These are phyloP conservation scores for Colletotrichum eleusines DNA, from an alignment of 2,329 filamentous ascomycete genomes.

Conservation along the genomic window DNA sequence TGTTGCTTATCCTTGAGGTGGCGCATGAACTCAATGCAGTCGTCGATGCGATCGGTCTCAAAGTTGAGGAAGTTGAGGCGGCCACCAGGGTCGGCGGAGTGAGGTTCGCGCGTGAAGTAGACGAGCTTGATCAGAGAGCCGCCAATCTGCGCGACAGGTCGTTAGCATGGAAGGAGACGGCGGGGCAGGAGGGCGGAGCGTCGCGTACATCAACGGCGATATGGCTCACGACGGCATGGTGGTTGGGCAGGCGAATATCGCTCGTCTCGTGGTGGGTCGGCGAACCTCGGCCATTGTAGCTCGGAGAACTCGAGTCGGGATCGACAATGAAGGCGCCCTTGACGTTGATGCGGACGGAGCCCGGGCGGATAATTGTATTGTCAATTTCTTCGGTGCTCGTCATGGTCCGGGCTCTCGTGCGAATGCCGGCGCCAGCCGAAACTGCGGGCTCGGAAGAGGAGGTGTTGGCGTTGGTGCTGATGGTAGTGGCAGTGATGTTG, in stretches of 20 bases:
- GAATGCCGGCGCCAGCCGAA: slow-evolving; percentile 24
- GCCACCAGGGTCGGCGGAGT: slow-evolving; percentile 84
- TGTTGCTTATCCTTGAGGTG: slow-evolving; percentile 86
- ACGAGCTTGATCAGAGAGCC: slow-evolving; percentile 96
- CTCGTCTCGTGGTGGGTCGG: slow-evolving; percentile 77
- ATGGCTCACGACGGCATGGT: slow-evolving; percentile 95
- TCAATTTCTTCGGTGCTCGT: slow-evolving; percentile 70
- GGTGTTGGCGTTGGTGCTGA: slow-evolving; percentile 2
- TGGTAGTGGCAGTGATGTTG: neutral
- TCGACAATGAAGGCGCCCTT: slow-evolving; percentile 97
- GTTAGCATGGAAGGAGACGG: slow-evolving; percentile 44
- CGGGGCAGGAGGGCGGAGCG: neutral
- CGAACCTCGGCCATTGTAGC: slow-evolving; percentile 59
- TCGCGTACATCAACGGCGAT: slow-evolving; percentile 89
- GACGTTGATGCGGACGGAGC: slow-evolving; percentile 93
- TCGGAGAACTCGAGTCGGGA: slow-evolving; percentile 72
- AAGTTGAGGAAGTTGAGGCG: slow-evolving; percentile 96
- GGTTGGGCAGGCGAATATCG: slow-evolving; percentile 96
- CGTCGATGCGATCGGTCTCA: slow-evolving; percentile 93
- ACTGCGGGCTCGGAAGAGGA: slow-evolving; percentile 21
- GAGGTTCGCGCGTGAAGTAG: slow-evolving; percentile 92
- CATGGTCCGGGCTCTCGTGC: slow-evolving; percentile 48
- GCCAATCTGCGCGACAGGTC: slow-evolving; percentile 77
- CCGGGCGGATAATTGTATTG: slow-evolving; percentile 71
- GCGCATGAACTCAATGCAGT: slow-evolving; percentile 92